Evolutionary conservation across 192 early-diverging fungal genomes (phyloP).

Genomic region (Mortierella hygrophila): DNA sequence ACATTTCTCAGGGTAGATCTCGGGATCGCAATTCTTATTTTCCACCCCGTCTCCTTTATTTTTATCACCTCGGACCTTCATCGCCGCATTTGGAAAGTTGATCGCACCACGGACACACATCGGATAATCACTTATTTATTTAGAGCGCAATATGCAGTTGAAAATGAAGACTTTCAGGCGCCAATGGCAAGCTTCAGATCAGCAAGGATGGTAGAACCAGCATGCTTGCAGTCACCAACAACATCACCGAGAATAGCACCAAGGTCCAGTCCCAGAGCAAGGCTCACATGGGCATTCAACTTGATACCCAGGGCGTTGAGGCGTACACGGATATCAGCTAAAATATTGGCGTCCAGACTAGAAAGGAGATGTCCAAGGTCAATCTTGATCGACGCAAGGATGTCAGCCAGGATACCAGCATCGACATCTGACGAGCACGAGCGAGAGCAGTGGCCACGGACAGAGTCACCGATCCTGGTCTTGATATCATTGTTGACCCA

Average conservation of each 20-base stretch:
- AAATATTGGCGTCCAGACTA: slow-evolving; percentile 11
- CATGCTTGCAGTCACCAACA: slow-evolving; percentile 8
- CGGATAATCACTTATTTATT: background rate
- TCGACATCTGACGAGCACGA: slow-evolving; percentile 8
- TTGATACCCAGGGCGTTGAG: slow-evolving; percentile 10
- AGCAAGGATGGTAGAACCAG: background rate
- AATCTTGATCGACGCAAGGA: slow-evolving; percentile 11
- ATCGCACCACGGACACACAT: background rate
- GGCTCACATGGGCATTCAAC: slow-evolving; percentile 13
- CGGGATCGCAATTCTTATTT: background rate
- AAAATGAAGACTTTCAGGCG: background rate
- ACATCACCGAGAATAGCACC: slow-evolving; percentile 10
- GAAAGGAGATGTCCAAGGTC: slow-evolving; percentile 19
- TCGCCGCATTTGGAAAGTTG: slow-evolving; percentile 3
- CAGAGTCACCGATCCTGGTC: slow-evolving; percentile 7
- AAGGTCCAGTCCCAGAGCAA: slow-evolving; percentile 17
- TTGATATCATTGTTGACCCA: slow-evolving; percentile 21
- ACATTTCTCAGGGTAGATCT: background rate
- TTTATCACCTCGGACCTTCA: background rate
- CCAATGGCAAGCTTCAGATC: background rate
- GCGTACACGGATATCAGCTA: slow-evolving; percentile 18
- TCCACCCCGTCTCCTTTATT: background rate
- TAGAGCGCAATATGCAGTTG: too few relatives aligned
- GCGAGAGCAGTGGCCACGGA: slow-evolving; percentile 10
- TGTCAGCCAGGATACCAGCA: slow-evolving; percentile 16